phyloP scores from a whole-genome alignment of 2,329 filamentous ascomycete genomes.

The Nemania sp. region DNA sequence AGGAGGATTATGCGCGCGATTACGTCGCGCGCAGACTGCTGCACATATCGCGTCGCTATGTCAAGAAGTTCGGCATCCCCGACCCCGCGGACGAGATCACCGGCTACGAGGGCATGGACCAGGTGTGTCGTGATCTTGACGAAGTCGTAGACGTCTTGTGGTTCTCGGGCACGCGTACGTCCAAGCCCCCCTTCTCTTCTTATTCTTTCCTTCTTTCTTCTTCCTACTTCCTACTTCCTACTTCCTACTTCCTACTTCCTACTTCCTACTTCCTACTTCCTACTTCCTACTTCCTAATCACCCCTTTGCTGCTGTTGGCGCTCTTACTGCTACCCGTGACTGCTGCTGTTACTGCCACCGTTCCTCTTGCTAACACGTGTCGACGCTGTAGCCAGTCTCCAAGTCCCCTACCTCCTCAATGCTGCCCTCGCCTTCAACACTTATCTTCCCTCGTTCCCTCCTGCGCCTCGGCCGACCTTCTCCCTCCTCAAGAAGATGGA shows the following conservation, averaged over 20 bases:
- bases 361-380: too few relatives aligned
- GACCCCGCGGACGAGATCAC: slow-evolving; percentile 52
- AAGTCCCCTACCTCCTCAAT: slow-evolving; percentile 81
- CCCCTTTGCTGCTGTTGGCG: too few relatives aligned
- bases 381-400: slow-evolving; percentile 64
- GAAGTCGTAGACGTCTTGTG: slow-evolving; percentile 78
- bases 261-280: too few relatives aligned
- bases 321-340: too few relatives aligned
- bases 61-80: slow-evolving; percentile 59
- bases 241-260: neutral
- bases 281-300: too few relatives aligned
- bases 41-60: slow-evolving; percentile 59
- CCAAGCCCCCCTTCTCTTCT: neutral
- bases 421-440: slow-evolving; percentile 73
- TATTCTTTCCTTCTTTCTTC: neutral
- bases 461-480: slow-evolving; percentile 70
- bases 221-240: neutral
- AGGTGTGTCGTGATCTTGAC: slow-evolving; percentile 75
- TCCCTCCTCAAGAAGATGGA: slow-evolving; percentile 76
- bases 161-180: slow-evolving; percentile 83
- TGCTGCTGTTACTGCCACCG: too few relatives aligned
- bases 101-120: slow-evolving; percentile 64
- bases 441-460: slow-evolving; percentile 73
- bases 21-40: slow-evolving; percentile 59
- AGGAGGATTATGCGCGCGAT: slow-evolving; percentile 62